Evolutionary conservation across 352 stramenopile species (phyloP).

Genomic region (Phytophthora melonis): DNA sequence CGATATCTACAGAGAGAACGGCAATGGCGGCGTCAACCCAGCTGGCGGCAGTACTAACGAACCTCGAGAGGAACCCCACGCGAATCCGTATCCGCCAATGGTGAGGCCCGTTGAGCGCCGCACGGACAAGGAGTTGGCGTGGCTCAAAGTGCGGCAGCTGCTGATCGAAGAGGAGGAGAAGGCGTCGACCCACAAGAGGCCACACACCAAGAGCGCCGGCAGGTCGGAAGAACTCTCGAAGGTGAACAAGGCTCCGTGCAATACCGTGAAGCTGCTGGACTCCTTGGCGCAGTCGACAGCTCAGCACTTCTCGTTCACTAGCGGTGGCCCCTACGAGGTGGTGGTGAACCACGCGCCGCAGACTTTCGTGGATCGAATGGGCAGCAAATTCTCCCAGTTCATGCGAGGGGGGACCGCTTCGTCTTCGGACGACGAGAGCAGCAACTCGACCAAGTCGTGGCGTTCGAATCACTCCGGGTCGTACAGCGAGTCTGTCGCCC

Average conservation of each 20-base stretch:
- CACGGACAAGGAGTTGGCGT: slow-evolving; percentile 43
- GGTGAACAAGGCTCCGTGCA: slow-evolving; percentile 35
- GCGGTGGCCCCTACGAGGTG: slow-evolving; percentile 1
- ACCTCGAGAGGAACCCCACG: not conserved
- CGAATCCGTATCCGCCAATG: not conserved
- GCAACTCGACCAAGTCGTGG: not conserved
- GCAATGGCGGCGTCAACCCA: slow-evolving; percentile 10
- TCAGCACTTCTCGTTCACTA: slow-evolving; percentile 7
- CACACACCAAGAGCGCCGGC: slow-evolving; percentile 15
- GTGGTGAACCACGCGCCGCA: not conserved
- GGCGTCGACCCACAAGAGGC: slow-evolving; percentile 10
- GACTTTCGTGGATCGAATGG: slow-evolving; percentile 21
- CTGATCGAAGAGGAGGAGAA: slow-evolving; percentile 48
- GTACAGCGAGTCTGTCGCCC: not conserved
- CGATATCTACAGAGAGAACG: slow-evolving; percentile 67
- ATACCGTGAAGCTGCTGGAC: slow-evolving; percentile 42
- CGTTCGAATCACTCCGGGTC: not conserved
- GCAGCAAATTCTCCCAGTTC: slow-evolving; percentile 23
- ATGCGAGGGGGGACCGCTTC: slow-evolving; percentile 10
- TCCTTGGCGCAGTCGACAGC: slow-evolving; percentile 33
- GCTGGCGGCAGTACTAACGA: not conserved
- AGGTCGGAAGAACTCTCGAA: slow-evolving; percentile 34
- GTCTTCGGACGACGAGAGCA: slow-evolving; percentile 9
- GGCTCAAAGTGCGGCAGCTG: slow-evolving; percentile 47
- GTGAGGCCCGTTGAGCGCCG: slow-evolving; percentile 29